A percentile compares a stretch with the other conserved stretches of the same genome.
Conservation (phyloP, 108 stramenopile genomes). For the Conticribra weissflogii region DNA sequence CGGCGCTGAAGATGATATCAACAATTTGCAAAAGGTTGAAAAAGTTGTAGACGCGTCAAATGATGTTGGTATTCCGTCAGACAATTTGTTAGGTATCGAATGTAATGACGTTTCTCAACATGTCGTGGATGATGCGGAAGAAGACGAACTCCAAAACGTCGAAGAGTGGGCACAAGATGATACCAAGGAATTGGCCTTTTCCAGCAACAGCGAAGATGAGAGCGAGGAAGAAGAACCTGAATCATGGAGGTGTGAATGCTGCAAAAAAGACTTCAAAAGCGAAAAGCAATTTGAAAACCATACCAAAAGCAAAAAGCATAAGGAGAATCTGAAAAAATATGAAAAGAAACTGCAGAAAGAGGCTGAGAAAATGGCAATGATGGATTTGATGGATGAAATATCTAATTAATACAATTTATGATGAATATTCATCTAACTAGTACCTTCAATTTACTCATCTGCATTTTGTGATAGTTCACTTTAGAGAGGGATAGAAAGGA, state of each 20-base stretch:
- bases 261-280: slow-evolving; percentile 86
- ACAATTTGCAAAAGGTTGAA: slow-evolving; percentile 5
- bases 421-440: too few species aligned
- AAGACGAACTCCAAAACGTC: slow-evolving; percentile 2
- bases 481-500: too few species aligned
- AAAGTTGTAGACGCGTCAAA: slow-evolving; percentile 3
- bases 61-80: background rate
- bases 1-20: slow-evolving; percentile 23
- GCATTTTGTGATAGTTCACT: background rate
- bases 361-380: slow-evolving; percentile 30
- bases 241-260: slow-evolving; percentile 82
- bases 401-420: too few species aligned
- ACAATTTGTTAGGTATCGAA: too few species aligned
- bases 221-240: slow-evolving; percentile 71
- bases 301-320: slow-evolving; percentile 88
- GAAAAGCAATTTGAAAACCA: slow-evolving; percentile 88
- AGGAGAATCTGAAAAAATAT: slow-evolving; percentile 77
- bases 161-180: background rate
- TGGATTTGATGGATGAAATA: slow-evolving; percentile 19
- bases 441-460: background rate
- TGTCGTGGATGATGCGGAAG: too few species aligned
- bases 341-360: slow-evolving; percentile 57
- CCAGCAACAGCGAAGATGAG: slow-evolving; percentile 35
- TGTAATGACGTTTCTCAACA: too few species aligned
- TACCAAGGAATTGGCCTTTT: slow-evolving; percentile 6